Evolutionary conservation across 371 early-diverging fungal species (phyloP).

Genomic region (Syncephalastrum contaminatum): DNA sequence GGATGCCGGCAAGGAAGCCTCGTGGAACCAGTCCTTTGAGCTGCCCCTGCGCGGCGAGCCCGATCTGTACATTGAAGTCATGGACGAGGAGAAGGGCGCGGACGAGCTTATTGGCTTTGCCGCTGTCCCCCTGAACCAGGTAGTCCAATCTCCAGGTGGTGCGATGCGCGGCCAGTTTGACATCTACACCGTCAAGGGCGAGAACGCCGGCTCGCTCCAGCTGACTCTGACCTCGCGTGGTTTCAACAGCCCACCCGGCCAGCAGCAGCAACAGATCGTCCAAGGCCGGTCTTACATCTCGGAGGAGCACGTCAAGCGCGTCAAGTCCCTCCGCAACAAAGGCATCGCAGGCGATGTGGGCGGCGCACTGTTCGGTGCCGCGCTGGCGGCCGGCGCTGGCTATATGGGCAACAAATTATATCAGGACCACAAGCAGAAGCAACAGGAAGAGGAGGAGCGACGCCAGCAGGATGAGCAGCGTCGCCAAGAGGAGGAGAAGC

Average conservation of each 20-base stretch:
- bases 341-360: constrained; percentile 39
- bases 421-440: constrained; percentile 40
- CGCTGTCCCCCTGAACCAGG: constrained; percentile 59
- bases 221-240: constrained; percentile 48
- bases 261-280: constrained; percentile 14
- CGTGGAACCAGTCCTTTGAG: constrained; percentile 59
- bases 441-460: constrained; percentile 23
- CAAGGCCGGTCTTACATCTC: constrained; percentile 51
- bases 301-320: constrained; percentile 47
- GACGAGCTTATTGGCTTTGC: constrained; percentile 59
- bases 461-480: constrained; percentile 8
- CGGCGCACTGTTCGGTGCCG: constrained; percentile 11
- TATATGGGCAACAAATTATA: constrained; percentile 51
- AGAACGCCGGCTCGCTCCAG: constrained; percentile 48
- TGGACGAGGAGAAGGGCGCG: constrained; percentile 50
- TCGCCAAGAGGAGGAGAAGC: constrained; percentile 2
- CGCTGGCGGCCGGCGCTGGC: constrained; percentile 38
- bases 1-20: constrained; percentile 50
- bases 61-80: constrained; percentile 56
- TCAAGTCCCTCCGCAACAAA: constrained; percentile 51
- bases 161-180: constrained; percentile 49
- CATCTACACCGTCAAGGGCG: constrained; percentile 45
- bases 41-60: constrained; percentile 46
- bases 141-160: constrained; percentile 50
- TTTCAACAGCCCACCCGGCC: constrained; percentile 42